Evolutionary conservation across 257 asterid genomes (phyloP).

Genomic region (Haberlea rhodopensis): DNA sequence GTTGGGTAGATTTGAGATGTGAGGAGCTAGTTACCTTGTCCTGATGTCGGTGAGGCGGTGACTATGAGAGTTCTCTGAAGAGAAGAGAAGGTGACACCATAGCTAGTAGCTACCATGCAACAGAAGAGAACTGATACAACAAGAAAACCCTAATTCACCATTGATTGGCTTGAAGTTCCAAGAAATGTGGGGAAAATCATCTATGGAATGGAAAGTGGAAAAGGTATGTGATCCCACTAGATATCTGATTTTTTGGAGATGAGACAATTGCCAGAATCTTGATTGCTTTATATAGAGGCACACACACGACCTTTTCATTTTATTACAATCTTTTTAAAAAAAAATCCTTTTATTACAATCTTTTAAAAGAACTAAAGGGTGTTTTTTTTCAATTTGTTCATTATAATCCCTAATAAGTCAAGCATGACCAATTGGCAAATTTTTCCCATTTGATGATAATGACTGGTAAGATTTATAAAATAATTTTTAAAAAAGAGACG

Average conservation of each 20-base stretch:
- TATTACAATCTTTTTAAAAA: not conserved
- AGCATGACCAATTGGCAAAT: not conserved
- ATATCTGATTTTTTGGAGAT: not conserved
- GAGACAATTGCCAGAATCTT: not conserved
- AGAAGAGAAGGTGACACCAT: constrained; percentile 29
- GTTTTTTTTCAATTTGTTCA: no score
- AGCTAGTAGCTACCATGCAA: constrained; percentile 22
- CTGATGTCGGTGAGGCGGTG: constrained; percentile 30
- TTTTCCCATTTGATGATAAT: not conserved
- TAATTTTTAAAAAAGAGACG: no score
- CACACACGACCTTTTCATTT: not conserved
- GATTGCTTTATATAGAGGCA: not conserved
- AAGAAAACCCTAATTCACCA: no score
- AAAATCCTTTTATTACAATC: no score
- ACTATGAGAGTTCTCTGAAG: constrained; percentile 31
- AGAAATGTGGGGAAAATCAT: no score
- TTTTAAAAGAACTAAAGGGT: no score
- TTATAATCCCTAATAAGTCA: not conserved
- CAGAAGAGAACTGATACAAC: no score
- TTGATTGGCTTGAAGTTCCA: no score
- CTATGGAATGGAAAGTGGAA: no score
- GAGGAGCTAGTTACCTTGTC: constrained; percentile 38
- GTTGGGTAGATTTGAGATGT: no score
- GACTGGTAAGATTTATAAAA: not conserved
- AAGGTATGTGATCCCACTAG: not conserved